Percentiles rank a stretch among this genome's conserved stretches.
Conservation (phyloP, 2,329 filamentous ascomycete species). For the Scleromitrula shiraiana region DNA sequence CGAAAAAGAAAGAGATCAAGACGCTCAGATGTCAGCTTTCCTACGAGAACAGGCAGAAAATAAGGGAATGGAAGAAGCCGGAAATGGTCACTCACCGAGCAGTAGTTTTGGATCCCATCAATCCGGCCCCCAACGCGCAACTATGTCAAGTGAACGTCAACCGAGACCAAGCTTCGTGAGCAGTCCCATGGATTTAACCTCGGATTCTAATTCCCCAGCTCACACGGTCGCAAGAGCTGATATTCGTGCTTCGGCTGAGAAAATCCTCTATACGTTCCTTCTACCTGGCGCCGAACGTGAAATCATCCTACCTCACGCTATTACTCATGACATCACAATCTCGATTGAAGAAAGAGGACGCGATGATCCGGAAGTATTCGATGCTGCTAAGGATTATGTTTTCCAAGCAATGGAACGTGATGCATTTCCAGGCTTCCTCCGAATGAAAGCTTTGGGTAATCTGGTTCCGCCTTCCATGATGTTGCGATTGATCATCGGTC, state of each 20-base stretch:
- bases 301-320: conserved; percentile 83
- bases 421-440: conserved; percentile 93
- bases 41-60: conserved; percentile 59
- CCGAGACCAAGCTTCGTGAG: conserved; percentile 48
- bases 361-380: conserved; percentile 95
- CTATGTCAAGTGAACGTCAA: conserved; percentile 41
- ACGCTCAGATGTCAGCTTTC: conserved; percentile 87
- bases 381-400: conserved; percentile 96
- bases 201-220: conserved; percentile 74
- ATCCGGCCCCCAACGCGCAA: conserved; percentile 33
- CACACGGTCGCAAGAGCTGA: conserved; percentile 83
- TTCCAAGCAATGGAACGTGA: conserved; percentile 99
- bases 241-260: conserved; percentile 88
- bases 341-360: conserved; percentile 85
- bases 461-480: conserved; percentile 87
- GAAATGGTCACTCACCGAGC: conserved; percentile 48
- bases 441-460: conserved; percentile 92
- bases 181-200: conserved; percentile 52
- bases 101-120: conserved; percentile 29
- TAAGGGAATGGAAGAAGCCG: conserved; percentile 29
- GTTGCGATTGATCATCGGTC: conserved; percentile 73
- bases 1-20: conserved; percentile 68
- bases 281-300: conserved; percentile 93
- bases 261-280: conserved; percentile 97
- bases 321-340: conserved; percentile 76